Base-by-base conservation (phyloP, 768 basidiomycete species). In the Boletus sp. region DNA sequence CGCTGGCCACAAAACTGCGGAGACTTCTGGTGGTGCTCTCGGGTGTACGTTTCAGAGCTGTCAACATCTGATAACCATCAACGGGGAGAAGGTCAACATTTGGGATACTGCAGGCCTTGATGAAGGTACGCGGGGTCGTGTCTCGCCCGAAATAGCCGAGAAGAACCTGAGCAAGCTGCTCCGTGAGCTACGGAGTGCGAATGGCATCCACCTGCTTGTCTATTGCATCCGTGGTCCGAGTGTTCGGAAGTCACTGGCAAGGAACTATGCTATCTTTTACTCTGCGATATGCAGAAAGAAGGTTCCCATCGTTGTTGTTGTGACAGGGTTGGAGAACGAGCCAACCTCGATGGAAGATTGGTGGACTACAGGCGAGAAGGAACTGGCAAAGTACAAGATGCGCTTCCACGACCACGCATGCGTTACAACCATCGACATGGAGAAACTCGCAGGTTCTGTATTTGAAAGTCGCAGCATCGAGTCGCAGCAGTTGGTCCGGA, bases 341-440 rank as follows among this genome's bases (percentile, higher is more conserved):
- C 56, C 69, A 4, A 17, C 10, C 3, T 61, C 65, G 19, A 74
- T 74, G 67, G 67, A 68, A 1, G 56, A 58, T 41, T 78, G 77
- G 77, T 78, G 75, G 77, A 35, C 29, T 5, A 53, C 49, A 41
- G 76, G 76, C 48, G 60, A 70, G 46, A 55, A 55, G 35, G 58
- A 57, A 2, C 69, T 79, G 47, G 61, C 56, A 40, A 53, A 44
- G 29, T 60, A 71, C 45, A 65, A 65, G 29, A 79, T 78, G 64
- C 51, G 55, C 39, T 76, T 77, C n/a, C 55, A 66, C 19, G 70
- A 64, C 8, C 69, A 74, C n/a, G 78, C 74, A 17, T 78, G 78
- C 53, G 67, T 78, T 48, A 77, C 75, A 4, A 72, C 75, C 21
- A 63, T 71, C 14, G 55, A 57, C 38, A 55, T 47, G 57, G n/a